phyloP scores from a whole-genome alignment of 768 basidiomycete genomes.

The Leccinum variicolor region DNA sequence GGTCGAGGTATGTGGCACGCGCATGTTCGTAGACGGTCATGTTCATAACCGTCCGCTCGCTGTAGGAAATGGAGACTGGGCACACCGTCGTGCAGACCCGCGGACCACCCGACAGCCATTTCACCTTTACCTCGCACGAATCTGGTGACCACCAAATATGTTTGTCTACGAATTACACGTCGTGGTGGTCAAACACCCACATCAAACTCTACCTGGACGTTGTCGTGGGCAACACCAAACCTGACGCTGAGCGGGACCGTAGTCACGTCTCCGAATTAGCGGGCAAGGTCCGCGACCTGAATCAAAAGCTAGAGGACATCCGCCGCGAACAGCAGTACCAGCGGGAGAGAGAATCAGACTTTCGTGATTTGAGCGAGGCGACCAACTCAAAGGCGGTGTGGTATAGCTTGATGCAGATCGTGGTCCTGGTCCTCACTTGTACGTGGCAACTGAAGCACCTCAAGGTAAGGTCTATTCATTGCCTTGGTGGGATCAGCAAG shows the following conservation, averaged over 20 bases:
- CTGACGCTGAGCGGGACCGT: slow-evolving; percentile 85
- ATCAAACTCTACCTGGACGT: slow-evolving; percentile 95
- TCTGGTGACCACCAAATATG: slow-evolving; percentile 98
- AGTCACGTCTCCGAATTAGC: slow-evolving; percentile 81
- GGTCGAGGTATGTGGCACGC: slow-evolving; percentile 65
- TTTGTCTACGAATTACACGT: slow-evolving; percentile 87
- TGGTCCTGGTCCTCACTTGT: slow-evolving; percentile 79
- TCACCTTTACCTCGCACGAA: slow-evolving; percentile 97
- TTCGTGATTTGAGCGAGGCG: slow-evolving; percentile 80
- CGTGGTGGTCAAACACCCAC: slow-evolving; percentile 84
- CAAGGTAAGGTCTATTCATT: slow-evolving; percentile 49
- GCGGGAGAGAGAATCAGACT: slow-evolving; percentile 90
- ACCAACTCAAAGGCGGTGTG: slow-evolving; percentile 94
- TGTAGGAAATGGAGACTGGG: slow-evolving; percentile 79
- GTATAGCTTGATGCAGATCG: slow-evolving; percentile 89
- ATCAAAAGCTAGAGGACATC: slow-evolving; percentile 90
- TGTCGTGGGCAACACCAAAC: slow-evolving; percentile 82
- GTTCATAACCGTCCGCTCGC: not conserved
- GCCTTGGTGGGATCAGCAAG: not conserved
- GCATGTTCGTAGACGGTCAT: not conserved
- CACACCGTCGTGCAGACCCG: slow-evolving; percentile 84
- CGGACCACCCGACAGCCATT: slow-evolving; percentile 87
- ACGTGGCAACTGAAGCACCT: slow-evolving; percentile 93
- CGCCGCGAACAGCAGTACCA: slow-evolving; percentile 97
- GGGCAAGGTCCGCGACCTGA: slow-evolving; percentile 84